Evolutionary conservation across 106 monocot genomes (phyloP).

Genomic region (Triglochin maritima): DNA sequence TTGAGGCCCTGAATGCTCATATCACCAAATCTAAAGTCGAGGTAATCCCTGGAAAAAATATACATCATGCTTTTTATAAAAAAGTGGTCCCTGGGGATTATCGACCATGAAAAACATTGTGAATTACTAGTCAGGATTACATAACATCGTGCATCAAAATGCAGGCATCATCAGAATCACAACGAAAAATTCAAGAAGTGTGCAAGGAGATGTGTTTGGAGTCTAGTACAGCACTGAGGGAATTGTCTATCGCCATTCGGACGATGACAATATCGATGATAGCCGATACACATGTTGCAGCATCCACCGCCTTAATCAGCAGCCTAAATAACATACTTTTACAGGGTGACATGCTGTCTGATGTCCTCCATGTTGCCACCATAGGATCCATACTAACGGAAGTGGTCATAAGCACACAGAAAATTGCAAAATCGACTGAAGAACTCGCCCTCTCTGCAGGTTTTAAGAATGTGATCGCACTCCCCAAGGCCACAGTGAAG

Average conservation of each 20-base stretch:
- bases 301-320: background rate
- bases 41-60: background rate
- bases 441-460: slow-evolving; percentile 4
- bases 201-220: slow-evolving; percentile 13
- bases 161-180: background rate
- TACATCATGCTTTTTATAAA: background rate
- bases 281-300: background rate
- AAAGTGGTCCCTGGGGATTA: background rate
- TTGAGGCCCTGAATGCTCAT: slow-evolving; percentile 19
- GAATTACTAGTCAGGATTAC: no score
- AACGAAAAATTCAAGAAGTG: slow-evolving; percentile 3
- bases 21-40: background rate
- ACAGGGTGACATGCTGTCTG: background rate
- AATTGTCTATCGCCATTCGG: slow-evolving; percentile 4
- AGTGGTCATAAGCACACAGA: slow-evolving; percentile 6
- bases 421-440: slow-evolving; percentile 1
- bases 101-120: background rate
- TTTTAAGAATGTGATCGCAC: background rate
- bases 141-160: background rate
- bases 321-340: slow-evolving; percentile 2
- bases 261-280: slow-evolving; percentile 3
- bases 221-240: slow-evolving; percentile 8
- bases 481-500: slow-evolving; percentile 4
- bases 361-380: slow-evolving; percentile 8
- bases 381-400: slow-evolving; percentile 13